Evolutionary conservation across 768 basidiomycete genomes (phyloP).

Genomic region (Tricholomella constricta): DNA sequence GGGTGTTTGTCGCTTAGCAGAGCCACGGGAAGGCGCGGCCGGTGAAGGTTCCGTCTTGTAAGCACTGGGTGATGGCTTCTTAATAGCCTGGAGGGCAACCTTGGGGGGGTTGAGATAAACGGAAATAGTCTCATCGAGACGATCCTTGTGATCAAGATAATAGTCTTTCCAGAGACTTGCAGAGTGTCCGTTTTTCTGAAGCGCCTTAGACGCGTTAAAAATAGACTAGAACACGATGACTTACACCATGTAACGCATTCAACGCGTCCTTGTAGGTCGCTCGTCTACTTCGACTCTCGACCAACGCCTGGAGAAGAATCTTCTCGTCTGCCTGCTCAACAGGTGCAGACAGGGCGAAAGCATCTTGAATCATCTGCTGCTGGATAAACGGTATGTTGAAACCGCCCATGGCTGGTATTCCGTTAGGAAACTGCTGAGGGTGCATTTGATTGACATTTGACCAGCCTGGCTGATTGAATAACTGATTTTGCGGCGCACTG

Average conservation of each 20-base stretch:
- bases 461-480: constrained; percentile 35
- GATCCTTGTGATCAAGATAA: constrained; percentile 68
- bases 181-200: constrained; percentile 49
- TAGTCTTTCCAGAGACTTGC: constrained; percentile 80
- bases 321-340: constrained; percentile 60
- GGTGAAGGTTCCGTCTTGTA: constrained; percentile 37
- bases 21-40: constrained; percentile 24
- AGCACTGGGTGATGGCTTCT: constrained; percentile 41
- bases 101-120: constrained; percentile 31
- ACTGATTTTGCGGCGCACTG: constrained; percentile 34
- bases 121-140: constrained; percentile 52
- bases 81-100: constrained; percentile 31
- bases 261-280: constrained; percentile 65
- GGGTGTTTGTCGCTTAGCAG: constrained; percentile 30
- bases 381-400: constrained; percentile 48
- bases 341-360: constrained; percentile 53
- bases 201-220: constrained; percentile 18
- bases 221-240: constrained; percentile 21
- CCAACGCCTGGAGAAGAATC: constrained; percentile 52
- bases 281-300: constrained; percentile 40
- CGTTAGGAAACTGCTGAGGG: constrained; percentile 29
- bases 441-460: constrained; percentile 32
- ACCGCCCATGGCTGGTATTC: constrained; percentile 29
- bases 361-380: constrained; percentile 59
- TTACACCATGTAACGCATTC: constrained; percentile 67